Evolutionary conservation across 2,329 filamentous ascomycete genomes (phyloP), one percentile per base, ranked within the genome.

Genomic region (Trichoderma atrobrunneum): DNA sequence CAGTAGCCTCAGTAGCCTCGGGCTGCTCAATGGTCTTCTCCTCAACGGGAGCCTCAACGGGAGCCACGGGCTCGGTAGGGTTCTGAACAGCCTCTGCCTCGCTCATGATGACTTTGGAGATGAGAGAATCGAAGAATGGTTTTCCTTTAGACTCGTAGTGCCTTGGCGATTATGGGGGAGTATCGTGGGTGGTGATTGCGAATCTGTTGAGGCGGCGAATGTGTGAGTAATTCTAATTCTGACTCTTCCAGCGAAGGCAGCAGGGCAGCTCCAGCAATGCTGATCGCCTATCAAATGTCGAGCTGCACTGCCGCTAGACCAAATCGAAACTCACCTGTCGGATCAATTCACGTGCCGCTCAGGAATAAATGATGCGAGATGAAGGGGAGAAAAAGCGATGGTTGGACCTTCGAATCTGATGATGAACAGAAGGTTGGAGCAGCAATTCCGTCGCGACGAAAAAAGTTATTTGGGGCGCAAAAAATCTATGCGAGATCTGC

Each of bases 21-120:
- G 74, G 70, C 71, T 76, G 75, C 39, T 73, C 73, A 26, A 77
- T 75, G n/a, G 73, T 21, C 57, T 76, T 76, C 7, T 78, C 73
- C 63, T 80, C 32, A 77, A 26, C 74, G 36, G 43, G 43, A 51
- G 39, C 16, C 43, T 51, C 43, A 21, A 51, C 43, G n/a, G 75
- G 75, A 64, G 76, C 74, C 63, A 76, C 74, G 74, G 81, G 79
- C 79, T 84, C 82, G 59, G 78, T 78, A 68, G 81, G 80, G 78
- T 84, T 84, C 76, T 78, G 78, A 61, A 82, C 78, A 72, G 80
- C 79, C 72, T 82, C 78, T 72, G 74, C 81, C 74, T 80, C 81
- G 79, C 81, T 83, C 82, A 84, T 84, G 69, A 69, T 80, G 76
- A 36, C 16, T 51, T 3, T 36, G 18, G 21, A 24, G 57, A n/a